Conservation (phyloP, 2,329 filamentous ascomycete species). For the Aspergillus neoniger region DNA sequence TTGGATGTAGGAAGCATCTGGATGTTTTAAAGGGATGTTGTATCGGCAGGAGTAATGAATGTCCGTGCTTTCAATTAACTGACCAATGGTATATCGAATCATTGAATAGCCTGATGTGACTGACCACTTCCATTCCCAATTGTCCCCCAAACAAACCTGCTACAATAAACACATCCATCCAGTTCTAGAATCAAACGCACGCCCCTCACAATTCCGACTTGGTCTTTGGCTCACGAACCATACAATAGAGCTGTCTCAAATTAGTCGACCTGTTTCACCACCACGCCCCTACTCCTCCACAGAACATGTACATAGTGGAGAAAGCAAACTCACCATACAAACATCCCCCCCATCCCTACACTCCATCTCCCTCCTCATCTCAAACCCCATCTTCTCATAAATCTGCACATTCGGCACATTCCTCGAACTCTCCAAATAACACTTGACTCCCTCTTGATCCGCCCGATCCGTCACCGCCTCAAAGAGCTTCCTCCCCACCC, state of each 20-base stretch:
- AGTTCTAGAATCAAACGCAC: neutral
- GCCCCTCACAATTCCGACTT: neutral
- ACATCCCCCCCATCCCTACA: slow-evolving; percentile 64
- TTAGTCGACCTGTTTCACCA: neutral
- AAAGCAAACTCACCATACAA: slow-evolving; percentile 49
- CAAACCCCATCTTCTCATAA: slow-evolving; percentile 70
- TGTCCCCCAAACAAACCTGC: too few relatives aligned
- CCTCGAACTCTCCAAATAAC: slow-evolving; percentile 71
- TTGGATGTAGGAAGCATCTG: neutral
- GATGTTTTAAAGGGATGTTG: neutral
- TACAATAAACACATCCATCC: neutral
- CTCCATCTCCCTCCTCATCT: slow-evolving; percentile 64
- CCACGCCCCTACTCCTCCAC: neutral
- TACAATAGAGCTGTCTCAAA: slow-evolving; percentile 21
- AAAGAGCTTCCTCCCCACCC: slow-evolving; percentile 67
- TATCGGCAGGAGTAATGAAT: neutral
- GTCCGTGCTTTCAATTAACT: too few relatives aligned
- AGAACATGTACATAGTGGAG: too few relatives aligned
- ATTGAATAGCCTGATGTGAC: too few relatives aligned
- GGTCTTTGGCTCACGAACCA: slow-evolving; percentile 21
- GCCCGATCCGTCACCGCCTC: slow-evolving; percentile 64
- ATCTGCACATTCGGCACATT: slow-evolving; percentile 70
- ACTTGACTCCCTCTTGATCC: slow-evolving; percentile 64
- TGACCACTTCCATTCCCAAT: too few relatives aligned
- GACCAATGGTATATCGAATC: too few relatives aligned